Percentiles rank a stretch among this genome's conserved stretches.
Conservation (phyloP, 1,284 basidiomycete species). For the Bjerkandera adusta region DNA sequence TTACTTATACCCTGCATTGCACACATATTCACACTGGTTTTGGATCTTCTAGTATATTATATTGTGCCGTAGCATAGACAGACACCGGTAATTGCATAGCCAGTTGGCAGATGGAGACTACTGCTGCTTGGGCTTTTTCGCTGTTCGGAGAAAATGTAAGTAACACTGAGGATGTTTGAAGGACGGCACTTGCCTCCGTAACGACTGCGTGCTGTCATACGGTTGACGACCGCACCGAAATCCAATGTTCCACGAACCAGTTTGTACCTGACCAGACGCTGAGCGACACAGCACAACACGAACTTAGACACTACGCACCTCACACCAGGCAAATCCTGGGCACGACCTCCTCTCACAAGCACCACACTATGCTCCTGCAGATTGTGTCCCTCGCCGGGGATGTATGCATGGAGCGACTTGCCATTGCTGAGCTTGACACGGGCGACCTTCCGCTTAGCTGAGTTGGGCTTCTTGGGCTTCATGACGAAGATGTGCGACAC, state of each 20-base stretch:
- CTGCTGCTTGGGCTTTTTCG: conserved; percentile 84
- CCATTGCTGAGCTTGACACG: conserved; percentile 92
- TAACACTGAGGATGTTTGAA: conserved; percentile 11
- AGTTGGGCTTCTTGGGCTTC: conserved; percentile 99
- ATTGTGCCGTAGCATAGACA: no score
- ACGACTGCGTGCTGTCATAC: conserved; percentile 83
- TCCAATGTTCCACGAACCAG: conserved; percentile 92
- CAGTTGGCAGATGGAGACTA: no score
- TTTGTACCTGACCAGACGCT: conserved; percentile 74
- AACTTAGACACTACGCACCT: conserved; percentile 49
- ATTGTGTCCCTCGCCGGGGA: conserved; percentile 97
- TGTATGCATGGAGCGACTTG: conserved; percentile 90
- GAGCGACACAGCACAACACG: neutral
- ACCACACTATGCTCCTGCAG: conserved; percentile 98
- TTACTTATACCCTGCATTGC: no score
- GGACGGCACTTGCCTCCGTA: conserved; percentile 78
- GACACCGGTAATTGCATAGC: no score
- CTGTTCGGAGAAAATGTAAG: conserved; percentile 38
- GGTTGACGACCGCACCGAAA: conserved; percentile 87
- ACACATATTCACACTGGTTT: no score
- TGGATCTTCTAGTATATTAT: no score
- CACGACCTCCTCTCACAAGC: conserved; percentile 88
- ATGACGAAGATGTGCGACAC: conserved; percentile 81
- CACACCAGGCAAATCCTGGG: conserved; percentile 97
- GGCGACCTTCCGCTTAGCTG: conserved; percentile 96